These are phyloP conservation scores for Selaginella moellendorffii DNA, from an alignment of 75 land plant species.

Conservation along the genomic window DNA sequence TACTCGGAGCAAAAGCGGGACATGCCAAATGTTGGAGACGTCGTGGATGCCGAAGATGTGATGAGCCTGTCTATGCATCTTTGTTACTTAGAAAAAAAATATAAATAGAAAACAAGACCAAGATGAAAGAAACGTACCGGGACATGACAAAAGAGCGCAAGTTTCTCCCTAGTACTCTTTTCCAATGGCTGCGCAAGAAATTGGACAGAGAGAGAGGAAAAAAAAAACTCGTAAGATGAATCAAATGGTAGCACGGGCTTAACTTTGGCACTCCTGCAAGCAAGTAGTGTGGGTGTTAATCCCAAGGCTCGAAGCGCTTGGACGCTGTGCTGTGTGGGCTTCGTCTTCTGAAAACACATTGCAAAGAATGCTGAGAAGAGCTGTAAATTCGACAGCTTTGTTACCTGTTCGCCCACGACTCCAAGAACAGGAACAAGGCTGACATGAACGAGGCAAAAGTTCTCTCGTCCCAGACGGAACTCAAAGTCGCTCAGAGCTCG, in stretches of 20 bases:
- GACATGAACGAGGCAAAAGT: slow-evolving; percentile 89
- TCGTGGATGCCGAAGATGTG: slow-evolving; percentile 77
- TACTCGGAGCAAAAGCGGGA: slow-evolving; percentile 76
- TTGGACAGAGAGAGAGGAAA: too few relatives aligned
- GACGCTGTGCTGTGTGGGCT: slow-evolving; percentile 97
- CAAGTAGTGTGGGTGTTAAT: slow-evolving; percentile 68
- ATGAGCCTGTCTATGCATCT: slow-evolving; percentile 37
- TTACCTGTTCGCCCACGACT: slow-evolving; percentile 90
- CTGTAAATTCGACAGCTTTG: too few relatives aligned
- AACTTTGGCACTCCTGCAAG: slow-evolving; percentile 79
- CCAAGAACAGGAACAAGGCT: slow-evolving; percentile 87
- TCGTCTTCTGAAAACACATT: slow-evolving; percentile 63
- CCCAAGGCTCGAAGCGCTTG: slow-evolving; percentile 70
- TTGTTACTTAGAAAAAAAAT: too few relatives aligned
- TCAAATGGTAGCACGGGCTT: too few relatives aligned
- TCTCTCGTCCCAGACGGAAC: slow-evolving; percentile 68
- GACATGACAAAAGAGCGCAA: slow-evolving; percentile 92
- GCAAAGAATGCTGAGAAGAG: too few relatives aligned
- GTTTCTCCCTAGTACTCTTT: slow-evolving; percentile 60
- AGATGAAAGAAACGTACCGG: slow-evolving; percentile 63
- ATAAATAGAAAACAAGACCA: slow-evolving; percentile 4
- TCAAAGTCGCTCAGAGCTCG: slow-evolving; percentile 86
- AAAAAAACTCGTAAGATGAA: too few relatives aligned
- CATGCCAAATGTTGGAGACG: slow-evolving; percentile 95
- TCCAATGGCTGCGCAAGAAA: slow-evolving; percentile 53